Conservation (phyloP, 495 filamentous ascomycete genomes). For the Penicillium canariense region DNA sequence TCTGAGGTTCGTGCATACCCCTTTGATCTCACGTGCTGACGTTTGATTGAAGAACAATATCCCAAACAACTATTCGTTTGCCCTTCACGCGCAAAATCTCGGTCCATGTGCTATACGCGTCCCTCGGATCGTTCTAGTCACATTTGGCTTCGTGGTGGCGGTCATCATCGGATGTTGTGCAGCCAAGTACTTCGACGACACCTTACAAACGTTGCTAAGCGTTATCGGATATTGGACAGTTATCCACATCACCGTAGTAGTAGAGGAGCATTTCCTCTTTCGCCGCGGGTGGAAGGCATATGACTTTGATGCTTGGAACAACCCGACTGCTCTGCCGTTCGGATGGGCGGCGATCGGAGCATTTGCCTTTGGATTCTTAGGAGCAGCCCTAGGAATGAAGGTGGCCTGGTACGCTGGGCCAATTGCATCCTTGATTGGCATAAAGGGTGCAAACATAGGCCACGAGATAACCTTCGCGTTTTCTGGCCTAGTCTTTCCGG, state of each 20-base stretch:
- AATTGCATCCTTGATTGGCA: constrained; percentile 59
- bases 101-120: constrained; percentile 33
- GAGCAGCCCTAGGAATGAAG: constrained; percentile 70
- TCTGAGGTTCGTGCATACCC: not conserved
- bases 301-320: constrained; percentile 53
- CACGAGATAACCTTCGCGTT: constrained; percentile 56
- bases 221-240: constrained; percentile 65
- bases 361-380: constrained; percentile 60
- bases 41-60: constrained; percentile 24
- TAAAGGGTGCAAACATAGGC: constrained; percentile 61
- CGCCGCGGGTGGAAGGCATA: constrained; percentile 58
- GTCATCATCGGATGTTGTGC: constrained; percentile 27
- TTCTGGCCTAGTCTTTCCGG: constrained; percentile 22
- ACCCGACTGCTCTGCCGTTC: constrained; percentile 53
- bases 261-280: constrained; percentile 71
- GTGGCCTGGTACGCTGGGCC: constrained; percentile 67
- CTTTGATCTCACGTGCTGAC: not conserved
- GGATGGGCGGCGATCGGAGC: constrained; percentile 62
- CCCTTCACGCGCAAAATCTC: constrained; percentile 34
- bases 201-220: constrained; percentile 27
- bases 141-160: constrained; percentile 23
- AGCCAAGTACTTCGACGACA: constrained; percentile 24
- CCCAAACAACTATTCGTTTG: constrained; percentile 32
- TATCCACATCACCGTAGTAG: constrained; percentile 64
- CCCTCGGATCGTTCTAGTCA: constrained; percentile 30